Percentiles rank a stretch among this genome's conserved stretches.
phyloP scores from a whole-genome alignment of 768 basidiomycete species.

The Naganishia vaughanmartiniae region DNA sequence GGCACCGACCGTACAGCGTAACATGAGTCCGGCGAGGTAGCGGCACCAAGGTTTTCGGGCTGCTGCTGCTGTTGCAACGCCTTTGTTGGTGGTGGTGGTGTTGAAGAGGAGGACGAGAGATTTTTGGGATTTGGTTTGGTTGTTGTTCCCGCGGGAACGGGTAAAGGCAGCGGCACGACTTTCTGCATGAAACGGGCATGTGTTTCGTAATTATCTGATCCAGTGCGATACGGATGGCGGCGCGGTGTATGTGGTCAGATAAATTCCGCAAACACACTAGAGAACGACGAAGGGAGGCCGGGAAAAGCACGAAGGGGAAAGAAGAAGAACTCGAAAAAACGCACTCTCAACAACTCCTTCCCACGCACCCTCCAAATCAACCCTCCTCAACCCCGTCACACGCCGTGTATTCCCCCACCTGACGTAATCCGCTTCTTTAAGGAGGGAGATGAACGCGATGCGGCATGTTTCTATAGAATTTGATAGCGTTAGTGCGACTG shows the following conservation, averaged over 20 bases:
- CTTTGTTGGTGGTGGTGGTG: background rate
- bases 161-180: conserved; percentile 70
- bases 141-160: background rate
- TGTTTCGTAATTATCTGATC: conserved; percentile 86
- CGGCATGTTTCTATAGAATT: conserved; percentile 76
- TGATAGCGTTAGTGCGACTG: background rate
- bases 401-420: conserved; percentile 94
- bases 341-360: conserved; percentile 91
- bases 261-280: background rate
- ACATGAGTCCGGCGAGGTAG: conserved; percentile 65
- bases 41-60: conserved; percentile 52
- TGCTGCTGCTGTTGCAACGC: conserved; percentile 39
- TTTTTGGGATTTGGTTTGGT: background rate
- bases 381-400: conserved; percentile 83
- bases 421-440: conserved; percentile 96
- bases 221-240: too few relatives aligned
- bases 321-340: conserved; percentile 45
- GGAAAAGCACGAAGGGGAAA: too few relatives aligned
- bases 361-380: conserved; percentile 95
- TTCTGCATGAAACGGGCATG: conserved; percentile 94
- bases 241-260: too few relatives aligned
- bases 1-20: conserved; percentile 86
- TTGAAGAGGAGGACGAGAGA: background rate
- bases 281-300: too few relatives aligned
- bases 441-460: conserved; percentile 88